Base-by-base conservation (phyloP, 2,329 filamentous ascomycete genomes). In the Ramularia endophylla region DNA sequence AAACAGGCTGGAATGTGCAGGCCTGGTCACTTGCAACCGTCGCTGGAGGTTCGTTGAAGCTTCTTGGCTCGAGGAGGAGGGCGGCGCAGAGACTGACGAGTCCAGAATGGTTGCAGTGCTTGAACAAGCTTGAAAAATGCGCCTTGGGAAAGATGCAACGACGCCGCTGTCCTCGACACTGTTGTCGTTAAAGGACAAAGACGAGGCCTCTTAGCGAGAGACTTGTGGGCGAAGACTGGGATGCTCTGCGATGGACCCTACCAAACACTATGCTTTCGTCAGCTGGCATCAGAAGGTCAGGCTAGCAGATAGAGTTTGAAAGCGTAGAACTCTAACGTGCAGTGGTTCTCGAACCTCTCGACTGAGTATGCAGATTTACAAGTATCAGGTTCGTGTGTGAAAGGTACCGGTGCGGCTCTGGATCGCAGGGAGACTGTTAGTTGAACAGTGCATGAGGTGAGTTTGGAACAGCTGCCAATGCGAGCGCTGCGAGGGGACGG, bases 251-350 rank as follows among this genome's bases (percentile, higher is more conserved):
- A 20, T 39, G 27, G 36, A 39, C 36, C 36, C 27, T 39, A 22
- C n/a, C 27, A 32, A 22, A 20, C 28, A 37, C 27, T 40, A 35
- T 36, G 44, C 31, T 46, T 47, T 50, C 50, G 50, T 53, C 50
- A 53, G 50, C 47, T 53, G 47, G 45, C 43, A 44, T 43, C 29
- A 41, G 36, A 42, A 42, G 38, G 37, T 35, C 35, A 43, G 41
- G 43, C 45, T 47, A 47, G 48, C 41, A 47, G 43, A 48, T 50
- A 51, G 45, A 51, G 44, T 51, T 50, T 46, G 22, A 25, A 48
- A 52, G 51, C 50, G 50, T 35, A 35, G 41, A 54, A 54, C 51
- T 54, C 45, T 54, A 51, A 46, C 43, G 37, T 37, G 27, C 28
- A 37, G 49, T 37, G 40, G 38, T 40, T 42, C 41, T 27, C 40